Percentiles rank a stretch among this genome's conserved stretches.
Conservation (phyloP, 306 rosid species). For the Mimosa pudica region DNA sequence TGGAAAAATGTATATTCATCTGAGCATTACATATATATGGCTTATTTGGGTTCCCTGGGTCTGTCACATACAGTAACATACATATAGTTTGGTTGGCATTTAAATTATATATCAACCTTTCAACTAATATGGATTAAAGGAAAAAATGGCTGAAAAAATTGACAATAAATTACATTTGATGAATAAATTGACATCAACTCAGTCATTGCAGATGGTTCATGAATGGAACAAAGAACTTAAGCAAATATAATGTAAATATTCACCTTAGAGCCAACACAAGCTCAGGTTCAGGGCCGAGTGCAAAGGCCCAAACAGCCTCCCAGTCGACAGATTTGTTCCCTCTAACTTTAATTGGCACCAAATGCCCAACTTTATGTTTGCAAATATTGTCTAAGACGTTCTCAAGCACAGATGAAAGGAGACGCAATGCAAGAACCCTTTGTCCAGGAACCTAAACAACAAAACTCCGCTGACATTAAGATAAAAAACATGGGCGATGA, state of each 20-base stretch:
- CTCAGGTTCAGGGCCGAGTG: constrained; percentile 97
- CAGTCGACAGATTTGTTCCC: constrained; percentile 63
- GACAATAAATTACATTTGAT: constrained; percentile 18
- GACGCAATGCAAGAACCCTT: constrained; percentile 77
- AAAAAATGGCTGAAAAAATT: constrained; percentile 3
- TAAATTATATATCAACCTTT: constrained; percentile 3
- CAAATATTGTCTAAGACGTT: constrained; percentile 62
- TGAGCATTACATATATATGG: constrained; percentile 3
- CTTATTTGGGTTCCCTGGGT: constrained; percentile 20
- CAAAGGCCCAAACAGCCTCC: constrained; percentile 94
- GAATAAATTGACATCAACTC: constrained; percentile 3
- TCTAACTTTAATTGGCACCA: constrained; percentile 39
- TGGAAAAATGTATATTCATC: constrained; percentile 5
- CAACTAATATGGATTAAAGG: constrained; percentile 11
- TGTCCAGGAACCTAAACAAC: constrained; percentile 86
- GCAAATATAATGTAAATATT: constrained; percentile 28
- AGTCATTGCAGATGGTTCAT: constrained; percentile 11
- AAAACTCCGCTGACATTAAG: constrained; percentile 26
- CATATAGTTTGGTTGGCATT: constrained; percentile 15
- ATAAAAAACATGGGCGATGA: constrained; percentile 8
- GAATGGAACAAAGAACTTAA: constrained; percentile 35
- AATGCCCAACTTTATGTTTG: constrained; percentile 45
- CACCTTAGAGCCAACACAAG: constrained; percentile 87
- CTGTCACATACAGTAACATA: constrained; percentile 15
- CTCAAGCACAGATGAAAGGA: constrained; percentile 72